Base-by-base conservation (phyloP, 257 asterid species). In the Solanum habrochaites region DNA sequence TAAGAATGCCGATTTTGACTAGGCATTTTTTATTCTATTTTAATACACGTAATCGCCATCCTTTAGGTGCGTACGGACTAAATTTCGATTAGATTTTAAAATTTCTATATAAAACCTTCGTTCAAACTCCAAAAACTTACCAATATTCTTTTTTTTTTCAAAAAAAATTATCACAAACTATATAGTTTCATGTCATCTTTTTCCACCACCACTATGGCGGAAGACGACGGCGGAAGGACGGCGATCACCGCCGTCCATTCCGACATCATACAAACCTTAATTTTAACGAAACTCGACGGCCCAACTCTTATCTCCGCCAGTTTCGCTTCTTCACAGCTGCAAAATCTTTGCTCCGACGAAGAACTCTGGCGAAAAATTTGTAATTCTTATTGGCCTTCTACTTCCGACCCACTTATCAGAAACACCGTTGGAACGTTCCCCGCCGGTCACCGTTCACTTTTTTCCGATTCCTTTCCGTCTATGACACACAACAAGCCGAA, bases 231-330 rank as follows among this genome's bases (percentile, higher is more conserved):
- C 35, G 91, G 85, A 52, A 72, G 45, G 31, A 83, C 90, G 70
- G 49, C 88, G 3, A 91, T 96, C 86, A 69, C 93, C 43, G 89
- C 93, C 77, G 82, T 96, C 85, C 98, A 94, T 67, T 91, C 93
- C 2, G 96, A 94, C 77, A 87, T 94, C 21, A 90, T 95, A 10
- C 95, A 89, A 83, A 90, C 94, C 8, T 93, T 94, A 80, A 93
- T 96, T 67, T 84, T 96, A 39, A 93, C 90, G 60, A 90, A 91
- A 73, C 94, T 96, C 43, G 99, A 96, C 87, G 98, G 97, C 77
- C 90, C 90, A 43, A 88, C 95, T 8, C 99, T 96, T 21, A 93
- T 95, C 89, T 86, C 96, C 77, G 58, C 97, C 60, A 87, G 90
- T 90, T 91, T 90, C 71, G 88, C 94, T 29, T 92, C 95, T 78